Evolutionary conservation across 352 stramenopile genomes (phyloP).

Genomic region (Globisporangium spinosum): DNA sequence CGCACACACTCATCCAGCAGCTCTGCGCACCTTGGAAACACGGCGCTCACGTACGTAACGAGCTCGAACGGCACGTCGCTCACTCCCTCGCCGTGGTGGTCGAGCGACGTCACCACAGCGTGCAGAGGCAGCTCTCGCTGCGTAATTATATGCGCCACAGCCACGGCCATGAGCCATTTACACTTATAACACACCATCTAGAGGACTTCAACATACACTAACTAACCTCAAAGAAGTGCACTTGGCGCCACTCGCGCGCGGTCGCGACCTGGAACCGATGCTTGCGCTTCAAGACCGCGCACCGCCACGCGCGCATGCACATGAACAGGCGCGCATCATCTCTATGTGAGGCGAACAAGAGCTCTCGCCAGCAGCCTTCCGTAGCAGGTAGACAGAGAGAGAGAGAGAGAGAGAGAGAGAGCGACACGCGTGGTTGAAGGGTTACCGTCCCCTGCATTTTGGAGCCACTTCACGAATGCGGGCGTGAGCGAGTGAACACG

Average conservation of each 20-base stretch:
- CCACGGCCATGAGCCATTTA: no score
- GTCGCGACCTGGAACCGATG: constrained; percentile 28
- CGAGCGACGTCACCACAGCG: constrained; percentile 23
- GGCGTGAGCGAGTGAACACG: background rate
- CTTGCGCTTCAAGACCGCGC: constrained; percentile 35
- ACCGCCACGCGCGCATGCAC: constrained; percentile 45
- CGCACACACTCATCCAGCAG: constrained; percentile 31
- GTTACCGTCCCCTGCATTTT: background rate
- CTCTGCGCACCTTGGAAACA: constrained; percentile 21
- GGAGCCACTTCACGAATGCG: background rate
- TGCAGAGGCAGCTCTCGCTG: constrained; percentile 53
- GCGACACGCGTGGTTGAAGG: background rate
- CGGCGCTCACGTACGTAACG: constrained; percentile 24
- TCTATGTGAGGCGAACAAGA: constrained; percentile 23
- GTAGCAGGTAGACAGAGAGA: background rate
- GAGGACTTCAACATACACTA: no score
- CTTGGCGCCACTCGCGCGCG: constrained; percentile 29
- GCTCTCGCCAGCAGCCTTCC: constrained; percentile 29
- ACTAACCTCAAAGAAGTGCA: constrained; percentile 44
- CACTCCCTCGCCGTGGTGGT: constrained; percentile 11
- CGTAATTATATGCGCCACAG: background rate
- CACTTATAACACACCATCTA: no score
- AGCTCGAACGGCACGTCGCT: constrained; percentile 31
- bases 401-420: background rate
- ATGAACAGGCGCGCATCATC: constrained; percentile 28